Conservation (phyloP, 2,329 filamentous ascomycete species). For the Bimuria novae-zelandiae region DNA sequence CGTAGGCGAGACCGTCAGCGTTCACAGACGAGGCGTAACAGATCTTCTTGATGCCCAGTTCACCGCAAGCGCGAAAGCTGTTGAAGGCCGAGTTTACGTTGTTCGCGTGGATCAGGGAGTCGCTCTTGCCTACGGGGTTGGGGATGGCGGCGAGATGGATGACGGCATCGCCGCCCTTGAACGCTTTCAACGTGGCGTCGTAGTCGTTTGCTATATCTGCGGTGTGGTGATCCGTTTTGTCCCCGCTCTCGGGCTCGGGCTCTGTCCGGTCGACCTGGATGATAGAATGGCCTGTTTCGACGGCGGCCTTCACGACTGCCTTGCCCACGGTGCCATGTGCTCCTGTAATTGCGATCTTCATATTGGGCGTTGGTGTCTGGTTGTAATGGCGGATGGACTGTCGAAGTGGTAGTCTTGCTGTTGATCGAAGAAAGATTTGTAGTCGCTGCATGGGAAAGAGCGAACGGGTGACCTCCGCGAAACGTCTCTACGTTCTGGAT, state of each 20-base stretch:
- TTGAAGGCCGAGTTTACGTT: conserved; percentile 48
- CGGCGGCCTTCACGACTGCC: conserved; percentile 30
- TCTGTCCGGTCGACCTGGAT: conserved; percentile 44
- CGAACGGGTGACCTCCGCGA: neutral
- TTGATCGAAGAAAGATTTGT: neutral
- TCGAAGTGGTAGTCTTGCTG: no score
- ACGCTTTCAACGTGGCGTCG: conserved; percentile 35
- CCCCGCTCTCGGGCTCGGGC: conserved; percentile 32
- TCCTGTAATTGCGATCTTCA: conserved; percentile 25
- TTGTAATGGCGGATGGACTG: neutral
- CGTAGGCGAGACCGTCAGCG: conserved; percentile 46
- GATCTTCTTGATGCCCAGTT: conserved; percentile 41
- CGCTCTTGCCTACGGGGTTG: conserved; percentile 39
- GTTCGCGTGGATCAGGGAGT: conserved; percentile 43
- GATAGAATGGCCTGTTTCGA: conserved; percentile 38
- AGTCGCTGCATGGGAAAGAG: neutral
- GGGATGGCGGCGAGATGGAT: conserved; percentile 48
- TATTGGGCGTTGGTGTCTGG: conserved; percentile 4
- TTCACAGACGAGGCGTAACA: conserved; percentile 48
- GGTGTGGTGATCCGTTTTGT: conserved; percentile 41
- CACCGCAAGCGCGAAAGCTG: conserved; percentile 45
- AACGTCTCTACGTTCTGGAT: neutral
- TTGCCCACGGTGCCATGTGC: conserved; percentile 17
- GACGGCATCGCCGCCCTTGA: conserved; percentile 44
- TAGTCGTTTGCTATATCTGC: conserved; percentile 43